These are phyloP conservation scores for Pseudogymnoascus sp. DNA, from an alignment of 2,329 filamentous ascomycete species.

Conservation along the genomic window DNA sequence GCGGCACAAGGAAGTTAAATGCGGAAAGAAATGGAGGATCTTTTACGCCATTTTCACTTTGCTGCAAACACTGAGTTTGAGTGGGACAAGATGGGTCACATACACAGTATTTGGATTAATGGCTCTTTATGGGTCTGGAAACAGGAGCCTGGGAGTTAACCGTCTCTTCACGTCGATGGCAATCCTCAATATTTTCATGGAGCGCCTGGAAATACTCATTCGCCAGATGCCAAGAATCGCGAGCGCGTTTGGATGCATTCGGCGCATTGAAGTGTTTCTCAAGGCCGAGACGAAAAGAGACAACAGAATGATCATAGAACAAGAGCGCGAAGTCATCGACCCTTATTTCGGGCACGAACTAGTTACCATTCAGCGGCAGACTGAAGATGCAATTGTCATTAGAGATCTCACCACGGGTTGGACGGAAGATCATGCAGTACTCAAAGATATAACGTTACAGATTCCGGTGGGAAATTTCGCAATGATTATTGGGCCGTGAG, in stretches of 20 bases:
- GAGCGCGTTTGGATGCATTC: neutral
- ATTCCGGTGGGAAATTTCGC: conserved; percentile 15
- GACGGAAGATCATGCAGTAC: conserved; percentile 1
- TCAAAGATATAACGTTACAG: conserved; percentile 16
- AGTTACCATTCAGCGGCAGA: neutral
- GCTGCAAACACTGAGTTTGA: neutral
- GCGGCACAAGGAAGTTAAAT: neutral
- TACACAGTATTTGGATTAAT: neutral
- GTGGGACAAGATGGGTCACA: conserved; percentile 8
- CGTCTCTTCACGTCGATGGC: conserved; percentile 4
- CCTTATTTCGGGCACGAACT: neutral
- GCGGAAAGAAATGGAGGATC: neutral
- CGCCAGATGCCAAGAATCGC: conserved; percentile 1
- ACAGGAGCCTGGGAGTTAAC: neutral
- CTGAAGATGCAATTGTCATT: neutral
- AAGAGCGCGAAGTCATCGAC: neutral
- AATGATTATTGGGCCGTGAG: conserved; percentile 25
- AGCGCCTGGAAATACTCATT: conserved; percentile 9
- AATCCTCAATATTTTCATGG: conserved; percentile 7
- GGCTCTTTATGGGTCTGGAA: conserved; percentile 1
- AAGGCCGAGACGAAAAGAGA: neutral
- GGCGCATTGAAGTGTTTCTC: neutral
- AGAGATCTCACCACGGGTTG: conserved; percentile 9
- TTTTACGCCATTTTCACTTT: conserved; percentile 3
- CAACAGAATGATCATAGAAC: neutral